Base-by-base conservation (phyloP, 495 filamentous ascomycete genomes). In the Neurospora tetrasperma region DNA sequence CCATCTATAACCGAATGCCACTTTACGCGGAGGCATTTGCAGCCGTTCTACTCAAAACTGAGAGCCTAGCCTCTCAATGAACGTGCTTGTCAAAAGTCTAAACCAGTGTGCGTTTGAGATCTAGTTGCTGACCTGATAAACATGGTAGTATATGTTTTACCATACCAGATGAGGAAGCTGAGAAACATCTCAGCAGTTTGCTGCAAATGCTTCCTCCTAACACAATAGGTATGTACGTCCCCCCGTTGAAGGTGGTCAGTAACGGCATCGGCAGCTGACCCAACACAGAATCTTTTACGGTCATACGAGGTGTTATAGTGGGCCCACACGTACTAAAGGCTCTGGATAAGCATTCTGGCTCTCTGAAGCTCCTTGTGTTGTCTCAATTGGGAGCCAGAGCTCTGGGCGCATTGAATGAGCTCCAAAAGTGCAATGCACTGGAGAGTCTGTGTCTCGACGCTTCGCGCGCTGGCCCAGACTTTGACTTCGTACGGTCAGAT, bases 281-380 rank as follows among this genome's bases (percentile, higher is more conserved):
- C 38, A 18, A 5, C 4, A 23, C 42, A 73, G 74, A 84, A 70
- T 85, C 83, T 11, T 89, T 94, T 74, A 84, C 88, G 69, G 82
- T 90, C 27, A 81, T 89, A 54, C 86, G 87, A 74, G 76, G 79
- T 27, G 84, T 85, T 43, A 78, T 81, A 5, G 82, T 91, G 43
- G 86, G 84, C 6, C 76, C 80, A 5, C 83, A 89, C 62, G 88
- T 87, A 6, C 87, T 91, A 54, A 78, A 83, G 54, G 88, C 89
- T 4, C 73, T 94, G n/a, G 85, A 83, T 69, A 75, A 77, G 27
- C 92, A 94, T 76, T 76, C 84, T 4, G 70, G 81, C 16, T 89
- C 90, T 11, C 80, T 94, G 27, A 86, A 80, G 68, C 81, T 82
- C 20, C 82, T 94, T 16, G 82, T 84, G 72, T 80, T 93, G 3